Conservation (phyloP, 23 red algal genomes). For the Agarophyton chilense region DNA sequence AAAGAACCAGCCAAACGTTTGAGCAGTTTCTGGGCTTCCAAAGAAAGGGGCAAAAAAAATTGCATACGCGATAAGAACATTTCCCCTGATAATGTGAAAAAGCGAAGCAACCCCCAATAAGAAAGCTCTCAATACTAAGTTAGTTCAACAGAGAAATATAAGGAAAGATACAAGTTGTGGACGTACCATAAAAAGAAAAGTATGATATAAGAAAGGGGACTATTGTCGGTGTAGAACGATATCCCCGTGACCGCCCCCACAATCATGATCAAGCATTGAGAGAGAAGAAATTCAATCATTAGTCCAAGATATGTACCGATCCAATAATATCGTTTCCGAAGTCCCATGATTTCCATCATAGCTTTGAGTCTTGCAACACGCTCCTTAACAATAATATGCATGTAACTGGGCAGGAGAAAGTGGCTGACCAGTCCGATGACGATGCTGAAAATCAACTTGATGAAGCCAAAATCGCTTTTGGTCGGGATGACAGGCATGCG, state of each 20-base stretch:
- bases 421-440: conserved; percentile 78
- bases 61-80: conserved; percentile 78
- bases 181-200: conserved; percentile 64
- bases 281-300: conserved; percentile 70
- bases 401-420: conserved; percentile 77
- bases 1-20: conserved; percentile 85
- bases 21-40: conserved; percentile 73
- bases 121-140: background rate
- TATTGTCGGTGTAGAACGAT: conserved; percentile 80
- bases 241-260: conserved; percentile 66
- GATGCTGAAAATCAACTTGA: conserved; percentile 78
- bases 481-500: conserved; percentile 62
- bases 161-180: background rate
- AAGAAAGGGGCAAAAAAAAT: conserved; percentile 89
- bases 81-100: conserved; percentile 61
- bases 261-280: conserved; percentile 47
- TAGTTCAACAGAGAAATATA: background rate
- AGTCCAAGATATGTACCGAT: conserved; percentile 86
- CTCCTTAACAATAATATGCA: conserved; percentile 87
- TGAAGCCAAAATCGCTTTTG: conserved; percentile 47
- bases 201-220: conserved; percentile 81
- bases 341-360: conserved; percentile 86
- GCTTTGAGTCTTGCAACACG: conserved; percentile 63
- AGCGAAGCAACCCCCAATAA: background rate
- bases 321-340: conserved; percentile 78